Evolutionary conservation across 2,329 filamentous ascomycete genomes (phyloP).

Genomic region (Podosphaera aphanis): DNA sequence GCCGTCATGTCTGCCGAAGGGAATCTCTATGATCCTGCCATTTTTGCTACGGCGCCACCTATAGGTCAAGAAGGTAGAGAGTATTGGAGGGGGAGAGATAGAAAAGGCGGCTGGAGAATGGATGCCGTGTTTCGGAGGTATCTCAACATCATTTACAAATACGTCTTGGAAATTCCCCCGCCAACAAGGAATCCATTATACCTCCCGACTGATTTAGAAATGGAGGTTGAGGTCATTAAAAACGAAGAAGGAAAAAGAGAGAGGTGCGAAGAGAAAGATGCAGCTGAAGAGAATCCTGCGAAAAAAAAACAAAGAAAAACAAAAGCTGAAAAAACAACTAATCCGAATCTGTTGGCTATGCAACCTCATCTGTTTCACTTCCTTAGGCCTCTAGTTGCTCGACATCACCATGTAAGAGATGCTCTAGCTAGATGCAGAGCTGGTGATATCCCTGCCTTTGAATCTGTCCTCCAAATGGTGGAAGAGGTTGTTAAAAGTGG

Average conservation of each 20-base stretch:
- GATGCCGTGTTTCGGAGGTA: slow-evolving; percentile 77
- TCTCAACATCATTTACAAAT: slow-evolving; percentile 65
- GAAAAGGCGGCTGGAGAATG: slow-evolving; percentile 64
- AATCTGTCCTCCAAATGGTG: slow-evolving; percentile 50
- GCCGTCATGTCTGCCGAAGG: slow-evolving; percentile 92
- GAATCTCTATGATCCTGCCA: slow-evolving; percentile 72
- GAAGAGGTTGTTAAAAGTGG: slow-evolving; percentile 54
- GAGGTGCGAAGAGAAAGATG: background rate
- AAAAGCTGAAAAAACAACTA: slow-evolving; percentile 17
- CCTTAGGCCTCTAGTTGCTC: slow-evolving; percentile 55
- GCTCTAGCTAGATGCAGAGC: slow-evolving; percentile 45
- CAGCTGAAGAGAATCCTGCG: slow-evolving; percentile 11
- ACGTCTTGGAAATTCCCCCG: slow-evolving; percentile 42
- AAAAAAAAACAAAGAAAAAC: slow-evolving; percentile 21
- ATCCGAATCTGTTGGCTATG: slow-evolving; percentile 51
- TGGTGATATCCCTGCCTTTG: slow-evolving; percentile 54
- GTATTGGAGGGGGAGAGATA: slow-evolving; percentile 65
- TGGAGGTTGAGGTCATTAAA: slow-evolving; percentile 21
- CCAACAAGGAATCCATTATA: slow-evolving; percentile 53
- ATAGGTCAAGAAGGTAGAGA: slow-evolving; percentile 45
- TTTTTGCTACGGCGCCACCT: slow-evolving; percentile 51
- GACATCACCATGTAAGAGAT: slow-evolving; percentile 66
- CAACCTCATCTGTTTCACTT: slow-evolving; percentile 88
- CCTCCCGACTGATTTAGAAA: slow-evolving; percentile 25
- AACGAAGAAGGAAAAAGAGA: slow-evolving; percentile 8